Conservation (phyloP, 108 stramenopile genomes). For the Cyclotella distinguenda region DNA sequence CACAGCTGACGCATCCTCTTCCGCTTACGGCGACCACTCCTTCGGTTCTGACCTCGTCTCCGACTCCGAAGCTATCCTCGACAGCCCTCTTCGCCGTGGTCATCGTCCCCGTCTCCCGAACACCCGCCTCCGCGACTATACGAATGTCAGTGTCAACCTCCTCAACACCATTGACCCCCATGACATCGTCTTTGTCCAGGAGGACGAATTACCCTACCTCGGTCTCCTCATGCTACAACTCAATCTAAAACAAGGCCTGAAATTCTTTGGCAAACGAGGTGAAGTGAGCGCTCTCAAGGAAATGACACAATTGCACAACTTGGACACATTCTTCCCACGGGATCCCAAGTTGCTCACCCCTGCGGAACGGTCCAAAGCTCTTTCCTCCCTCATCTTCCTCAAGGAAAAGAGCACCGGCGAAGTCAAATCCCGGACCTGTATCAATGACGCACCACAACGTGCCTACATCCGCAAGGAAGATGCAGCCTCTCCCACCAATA, state of each 20-base stretch:
- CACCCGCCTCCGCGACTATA: too few relatives aligned
- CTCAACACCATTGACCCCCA: too few relatives aligned
- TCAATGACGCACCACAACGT: slow-evolving; percentile 26
- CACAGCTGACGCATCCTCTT: too few relatives aligned
- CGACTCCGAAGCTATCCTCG: too few relatives aligned
- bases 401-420: slow-evolving; percentile 45
- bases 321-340: slow-evolving; percentile 30
- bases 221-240: slow-evolving; percentile 1
- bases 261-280: slow-evolving; percentile 40
- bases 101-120: too few relatives aligned
- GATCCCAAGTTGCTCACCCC: slow-evolving; percentile 11
- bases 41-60: too few relatives aligned
- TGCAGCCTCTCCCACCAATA: background rate
- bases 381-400: slow-evolving; percentile 49
- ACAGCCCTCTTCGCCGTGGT: too few relatives aligned
- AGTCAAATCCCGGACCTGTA: slow-evolving; percentile 37
- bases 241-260: slow-evolving; percentile 24
- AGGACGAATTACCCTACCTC: background rate
- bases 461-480: slow-evolving; percentile 9
- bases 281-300: slow-evolving; percentile 31
- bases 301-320: slow-evolving; percentile 41
- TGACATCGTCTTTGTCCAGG: background rate
- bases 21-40: too few relatives aligned
- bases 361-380: slow-evolving; percentile 31
- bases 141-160: too few relatives aligned